Conservation (phyloP, 2,329 filamentous ascomycete genomes). For the Dryadomyces quercivorus region DNA sequence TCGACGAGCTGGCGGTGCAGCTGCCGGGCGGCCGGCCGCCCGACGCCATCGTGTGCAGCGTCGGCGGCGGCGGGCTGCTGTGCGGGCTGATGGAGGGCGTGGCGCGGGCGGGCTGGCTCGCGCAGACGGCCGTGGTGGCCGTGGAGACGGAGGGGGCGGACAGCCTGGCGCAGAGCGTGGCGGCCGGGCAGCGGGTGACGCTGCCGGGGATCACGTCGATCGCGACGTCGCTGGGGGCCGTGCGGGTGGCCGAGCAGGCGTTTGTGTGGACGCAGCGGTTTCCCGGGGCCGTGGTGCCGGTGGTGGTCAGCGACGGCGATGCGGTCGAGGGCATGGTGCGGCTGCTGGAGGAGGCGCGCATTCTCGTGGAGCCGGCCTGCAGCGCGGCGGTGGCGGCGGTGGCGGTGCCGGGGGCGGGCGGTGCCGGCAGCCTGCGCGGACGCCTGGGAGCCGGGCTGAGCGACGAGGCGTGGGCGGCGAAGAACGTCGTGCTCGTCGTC, state of each 20-base stretch:
- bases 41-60: slow-evolving; percentile 55
- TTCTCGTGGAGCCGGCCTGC: slow-evolving; percentile 76
- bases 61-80: slow-evolving; percentile 60
- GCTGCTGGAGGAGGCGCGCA: slow-evolving; percentile 69
- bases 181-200: slow-evolving; percentile 41
- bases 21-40: slow-evolving; percentile 23
- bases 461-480: slow-evolving; percentile 47
- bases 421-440: slow-evolving; percentile 33
- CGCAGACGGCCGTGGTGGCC: slow-evolving; percentile 43
- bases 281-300: slow-evolving; percentile 28
- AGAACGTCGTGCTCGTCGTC: slow-evolving; percentile 71
- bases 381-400: slow-evolving; percentile 64
- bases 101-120: slow-evolving; percentile 22
- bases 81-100: slow-evolving; percentile 55
- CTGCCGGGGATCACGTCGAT: slow-evolving; percentile 58
- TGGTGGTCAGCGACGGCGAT: slow-evolving; percentile 61
- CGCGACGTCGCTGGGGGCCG: slow-evolving; percentile 58
- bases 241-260: slow-evolving; percentile 44
- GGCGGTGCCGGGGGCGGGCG: slow-evolving; percentile 33
- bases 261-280: slow-evolving; percentile 44
- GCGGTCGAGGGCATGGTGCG: slow-evolving; percentile 66
- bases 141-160: slow-evolving; percentile 64
- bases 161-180: slow-evolving; percentile 45
- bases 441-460: slow-evolving; percentile 39
- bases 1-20: slow-evolving; percentile 31